Base-by-base conservation (phyloP, 768 basidiomycete species). In the Clitopilus hobsonii region DNA sequence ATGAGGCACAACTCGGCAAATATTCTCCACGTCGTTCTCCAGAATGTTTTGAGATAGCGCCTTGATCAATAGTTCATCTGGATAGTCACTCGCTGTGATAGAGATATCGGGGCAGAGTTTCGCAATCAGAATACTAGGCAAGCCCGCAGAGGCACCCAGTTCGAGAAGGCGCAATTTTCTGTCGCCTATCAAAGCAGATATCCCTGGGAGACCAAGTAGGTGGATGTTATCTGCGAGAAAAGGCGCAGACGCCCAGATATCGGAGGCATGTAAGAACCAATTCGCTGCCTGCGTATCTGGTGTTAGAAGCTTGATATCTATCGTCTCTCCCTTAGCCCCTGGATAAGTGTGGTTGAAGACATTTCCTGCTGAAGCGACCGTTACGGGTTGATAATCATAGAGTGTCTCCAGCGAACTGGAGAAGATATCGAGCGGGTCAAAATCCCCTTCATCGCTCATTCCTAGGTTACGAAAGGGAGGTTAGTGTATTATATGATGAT, bases 261-360 rank as follows among this genome's bases (percentile, higher is more conserved):
- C 86, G 22, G 86, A 84, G 1, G 89, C 90, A 55, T 92, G 89
- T 2, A 91, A 67, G 1, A 80, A 74, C 89, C 89, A 91, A 62
- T 91, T 89, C 16, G 76, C 72, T 20, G 85, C 71, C 10, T 78
- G 71, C 10, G 88, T 85, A 62, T 90, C 85, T 10, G 89, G 88
- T 1, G 79, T 84, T 13, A 65, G 63, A 38, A 89, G 68, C 0
- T 73, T 71, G 50, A 89, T 74, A 50, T 52, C 56, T 27, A 56
- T 26, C 27, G 32, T 30, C 20, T 58, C 50, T 28, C 55, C 60
- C 45, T 62, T 61, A 56, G 59, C 58, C 6, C 65, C 62, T 38
- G 58, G 57, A 32, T 29, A 60, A 22, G 55, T 55, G 65, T 87
- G 84, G 11, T 69, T 74, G 68, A 82, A 85, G 18, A 72, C 54